Conservation (phyloP, 108 stramenopile species). For the Schizochytrium sp. region DNA sequence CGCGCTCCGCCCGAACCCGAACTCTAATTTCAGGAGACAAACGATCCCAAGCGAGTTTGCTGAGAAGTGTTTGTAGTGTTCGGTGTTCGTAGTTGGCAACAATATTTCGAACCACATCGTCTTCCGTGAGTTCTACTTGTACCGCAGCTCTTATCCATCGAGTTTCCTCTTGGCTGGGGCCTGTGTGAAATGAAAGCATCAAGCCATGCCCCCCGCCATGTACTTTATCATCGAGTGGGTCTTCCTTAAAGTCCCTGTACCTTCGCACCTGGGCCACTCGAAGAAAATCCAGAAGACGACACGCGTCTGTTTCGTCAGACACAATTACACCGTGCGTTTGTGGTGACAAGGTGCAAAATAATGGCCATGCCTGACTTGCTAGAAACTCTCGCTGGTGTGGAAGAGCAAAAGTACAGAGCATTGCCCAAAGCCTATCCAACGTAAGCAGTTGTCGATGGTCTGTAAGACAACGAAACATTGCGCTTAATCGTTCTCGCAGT, state of each 20-base stretch:
- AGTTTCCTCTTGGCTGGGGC: neutral
- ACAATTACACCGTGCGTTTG: neutral
- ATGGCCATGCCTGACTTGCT: conserved; percentile 18
- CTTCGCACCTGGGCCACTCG: too few species aligned
- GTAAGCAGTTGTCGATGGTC: neutral
- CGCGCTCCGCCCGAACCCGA: neutral
- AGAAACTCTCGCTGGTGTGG: conserved; percentile 26
- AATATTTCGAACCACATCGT: neutral
- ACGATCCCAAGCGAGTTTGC: conserved; percentile 16
- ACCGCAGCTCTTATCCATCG: neutral
- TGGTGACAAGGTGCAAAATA: neutral
- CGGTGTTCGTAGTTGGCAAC: neutral
- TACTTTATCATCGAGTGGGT: too few species aligned
- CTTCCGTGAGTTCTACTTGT: neutral
- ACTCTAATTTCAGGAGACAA: neutral
- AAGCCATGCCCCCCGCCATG: too few species aligned
- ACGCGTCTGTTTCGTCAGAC: too few species aligned
- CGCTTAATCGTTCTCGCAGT: neutral
- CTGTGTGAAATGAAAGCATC: too few species aligned
- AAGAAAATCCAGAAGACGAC: too few species aligned
- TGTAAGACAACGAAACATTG: neutral
- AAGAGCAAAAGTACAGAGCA: neutral
- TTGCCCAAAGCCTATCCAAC: neutral
- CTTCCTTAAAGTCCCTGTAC: too few species aligned
- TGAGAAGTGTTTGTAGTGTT: neutral